These are phyloP conservation scores for Punica granatum DNA, from an alignment of 345 rosid species.

Conservation along the genomic window DNA sequence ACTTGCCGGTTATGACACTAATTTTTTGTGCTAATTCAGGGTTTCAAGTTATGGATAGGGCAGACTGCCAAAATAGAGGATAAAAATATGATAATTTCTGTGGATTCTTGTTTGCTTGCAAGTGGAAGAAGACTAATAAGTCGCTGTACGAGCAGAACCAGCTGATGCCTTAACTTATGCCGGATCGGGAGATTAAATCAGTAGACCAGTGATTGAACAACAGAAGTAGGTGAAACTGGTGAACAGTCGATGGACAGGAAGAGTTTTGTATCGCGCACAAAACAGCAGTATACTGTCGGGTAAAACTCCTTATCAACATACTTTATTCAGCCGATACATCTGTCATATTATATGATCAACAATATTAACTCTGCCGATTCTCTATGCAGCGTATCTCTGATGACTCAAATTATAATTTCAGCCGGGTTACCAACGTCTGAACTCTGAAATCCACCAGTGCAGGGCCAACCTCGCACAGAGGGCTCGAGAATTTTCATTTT, in stretches of 20 bases:
- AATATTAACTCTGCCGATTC: background rate
- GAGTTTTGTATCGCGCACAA: background rate
- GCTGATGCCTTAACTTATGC: background rate
- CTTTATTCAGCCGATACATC: background rate
- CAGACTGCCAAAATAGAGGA: background rate
- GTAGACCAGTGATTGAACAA: constrained; percentile 9
- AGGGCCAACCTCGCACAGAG: background rate
- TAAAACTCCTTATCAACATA: constrained; percentile 2
- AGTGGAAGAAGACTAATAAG: constrained; percentile 2
- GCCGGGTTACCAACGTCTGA: background rate
- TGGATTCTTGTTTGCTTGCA: background rate
- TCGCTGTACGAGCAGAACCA: constrained; percentile 3
- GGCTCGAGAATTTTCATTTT: background rate
- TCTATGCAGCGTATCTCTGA: background rate
- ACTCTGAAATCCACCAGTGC: background rate
- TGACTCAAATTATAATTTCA: background rate
- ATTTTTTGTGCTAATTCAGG: background rate
- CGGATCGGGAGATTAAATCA: constrained; percentile 1
- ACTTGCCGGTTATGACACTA: background rate
- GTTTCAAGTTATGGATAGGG: background rate
- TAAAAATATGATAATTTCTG: background rate
- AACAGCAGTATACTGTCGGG: constrained; percentile 4
- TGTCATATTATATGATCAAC: background rate
- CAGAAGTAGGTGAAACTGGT: constrained; percentile 28
- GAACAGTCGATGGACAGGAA: constrained; percentile 19